phyloP scores from a whole-genome alignment of 2,329 filamentous ascomycete genomes.

The Nothophoma quercina region DNA sequence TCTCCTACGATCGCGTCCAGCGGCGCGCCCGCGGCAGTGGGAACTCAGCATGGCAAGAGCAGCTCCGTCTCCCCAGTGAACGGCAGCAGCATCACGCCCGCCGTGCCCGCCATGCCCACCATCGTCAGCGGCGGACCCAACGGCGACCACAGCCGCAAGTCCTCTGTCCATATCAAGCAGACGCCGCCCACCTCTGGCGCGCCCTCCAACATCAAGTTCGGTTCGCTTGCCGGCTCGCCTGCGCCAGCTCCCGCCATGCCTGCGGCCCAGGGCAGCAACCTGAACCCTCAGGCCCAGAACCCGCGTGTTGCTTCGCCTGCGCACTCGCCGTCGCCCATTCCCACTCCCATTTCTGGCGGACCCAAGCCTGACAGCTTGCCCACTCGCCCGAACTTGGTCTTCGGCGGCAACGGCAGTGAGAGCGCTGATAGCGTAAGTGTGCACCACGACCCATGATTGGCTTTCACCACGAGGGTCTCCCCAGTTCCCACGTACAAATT shows the following conservation, averaged over 20 bases:
- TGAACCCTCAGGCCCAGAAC: constrained; percentile 64
- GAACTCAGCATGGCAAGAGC: constrained; percentile 55
- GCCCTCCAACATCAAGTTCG: constrained; percentile 76
- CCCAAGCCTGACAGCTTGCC: constrained; percentile 79
- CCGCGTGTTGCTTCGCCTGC: constrained; percentile 83
- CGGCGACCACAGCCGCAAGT: constrained; percentile 86
- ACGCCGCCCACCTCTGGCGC: constrained; percentile 68
- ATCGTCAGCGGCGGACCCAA: constrained; percentile 73
- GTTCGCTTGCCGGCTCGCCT: constrained; percentile 70
- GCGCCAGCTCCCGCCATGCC: constrained; percentile 73
- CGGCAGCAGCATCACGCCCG: constrained; percentile 75
- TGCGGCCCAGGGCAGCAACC: constrained; percentile 65
- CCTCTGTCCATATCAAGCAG: constrained; percentile 89
- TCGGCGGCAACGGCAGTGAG: constrained; percentile 83
- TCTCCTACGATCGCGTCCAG: constrained; percentile 59
- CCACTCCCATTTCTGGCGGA: constrained; percentile 84
- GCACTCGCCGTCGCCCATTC: constrained; percentile 91
- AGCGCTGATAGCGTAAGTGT: constrained; percentile 72
- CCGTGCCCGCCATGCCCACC: constrained; percentile 68
- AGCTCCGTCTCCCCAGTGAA: constrained; percentile 76
- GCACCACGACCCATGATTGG: constrained; percentile 12
- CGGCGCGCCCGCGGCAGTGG: constrained; percentile 61
- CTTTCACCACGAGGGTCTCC: constrained; percentile 31
- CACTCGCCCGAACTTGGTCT: constrained; percentile 74
- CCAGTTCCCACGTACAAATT: constrained; percentile 2